Percentiles rank a stretch among this genome's conserved stretches.
phyloP scores from a whole-genome alignment of 225 moss, liverwort and hornwort genomes.

The Physcomitrium patens region DNA sequence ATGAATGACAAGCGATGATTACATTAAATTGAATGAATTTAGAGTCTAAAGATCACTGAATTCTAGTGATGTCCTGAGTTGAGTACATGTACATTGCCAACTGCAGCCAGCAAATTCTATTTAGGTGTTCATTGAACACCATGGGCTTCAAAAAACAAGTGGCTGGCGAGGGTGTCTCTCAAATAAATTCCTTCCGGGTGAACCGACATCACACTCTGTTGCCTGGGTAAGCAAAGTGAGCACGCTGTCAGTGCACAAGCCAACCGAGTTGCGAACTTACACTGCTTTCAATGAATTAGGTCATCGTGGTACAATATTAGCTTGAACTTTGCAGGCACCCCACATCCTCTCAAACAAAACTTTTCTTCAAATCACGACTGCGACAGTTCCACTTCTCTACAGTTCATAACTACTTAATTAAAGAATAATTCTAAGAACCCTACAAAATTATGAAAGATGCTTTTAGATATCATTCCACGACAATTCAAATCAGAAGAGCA shows the following conservation, averaged over 20 bases:
- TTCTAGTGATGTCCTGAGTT: constrained; percentile 19
- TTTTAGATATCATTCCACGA: too few species aligned
- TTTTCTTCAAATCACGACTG: too few species aligned
- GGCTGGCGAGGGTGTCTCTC: constrained; percentile 59
- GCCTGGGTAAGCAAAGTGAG: constrained; percentile 38
- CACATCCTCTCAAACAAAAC: too few species aligned
- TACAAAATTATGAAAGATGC: too few species aligned
- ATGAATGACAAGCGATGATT: constrained; percentile 1
- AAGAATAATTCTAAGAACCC: too few species aligned
- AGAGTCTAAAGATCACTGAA: not conserved
- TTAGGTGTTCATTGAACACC: constrained; percentile 25
- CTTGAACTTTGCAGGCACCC: not conserved
- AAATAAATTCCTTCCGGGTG: constrained; percentile 56
- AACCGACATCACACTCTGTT: constrained; percentile 57
- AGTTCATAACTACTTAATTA: too few species aligned
- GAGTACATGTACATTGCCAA: constrained; percentile 24
- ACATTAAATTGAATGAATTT: constrained; percentile 22
- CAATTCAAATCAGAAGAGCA: too few species aligned
- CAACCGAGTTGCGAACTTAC: not conserved
- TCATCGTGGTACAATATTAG: not conserved
- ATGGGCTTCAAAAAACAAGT: constrained; percentile 59
- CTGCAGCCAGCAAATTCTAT: constrained; percentile 25
- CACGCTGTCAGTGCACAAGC: not conserved
- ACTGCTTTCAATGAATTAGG: not conserved
- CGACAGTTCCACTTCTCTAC: too few species aligned